Base-by-base conservation (phyloP, 2,329 filamentous ascomycete genomes). In the Verticillium alfalfae region DNA sequence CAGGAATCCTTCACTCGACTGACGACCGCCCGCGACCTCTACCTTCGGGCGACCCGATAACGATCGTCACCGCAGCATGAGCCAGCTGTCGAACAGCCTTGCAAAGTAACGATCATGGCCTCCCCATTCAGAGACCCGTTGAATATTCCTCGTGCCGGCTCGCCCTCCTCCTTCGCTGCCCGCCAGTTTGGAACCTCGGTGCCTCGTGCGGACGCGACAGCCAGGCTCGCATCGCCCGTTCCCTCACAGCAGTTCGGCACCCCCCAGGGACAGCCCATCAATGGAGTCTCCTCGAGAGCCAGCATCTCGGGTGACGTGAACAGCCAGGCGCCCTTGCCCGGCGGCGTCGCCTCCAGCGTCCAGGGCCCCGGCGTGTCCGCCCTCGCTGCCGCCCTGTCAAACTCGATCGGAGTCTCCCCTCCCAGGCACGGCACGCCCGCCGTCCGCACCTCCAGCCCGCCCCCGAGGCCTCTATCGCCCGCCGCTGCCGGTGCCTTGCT, bases 341-440 rank as follows among this genome's bases (percentile, higher is more conserved):
- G 85, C 63, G 83, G 84, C 60, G 64, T 57, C n/a, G 85, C 80
- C 66, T 84, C 85, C 26, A 89, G 86, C 58, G 76, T 86, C 8
- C 85, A 88, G 7, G 92, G 92, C 0, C 93, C 92, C 7, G 92
- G 92, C 31, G 86, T 93, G 57, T 97, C 94, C 34, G 93, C 93
- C 64, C 84, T 98, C 60, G 93, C 94, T 39, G 91, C 91, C 34
- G 94, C 92, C n/a, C 79, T 97, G 65, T 90, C 90, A 63, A 88
- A 89, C 68, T 90, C 88, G 12, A 78, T 90, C 41, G 89, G 88
- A 64, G 84, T 84, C 57, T 88, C 88, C 34, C 89, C 91, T 18
- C 87, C 89, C 45, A 83, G 87, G 56, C 86, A 89, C 66, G 89
- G 88, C 57, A 90, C 87, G 2, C 87, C 87, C 58, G 83, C 87